Evolutionary conservation across 2,329 filamentous ascomycete species (phyloP), one percentile per base, ranked within the genome.

Genomic region (Fusarium continuum): DNA sequence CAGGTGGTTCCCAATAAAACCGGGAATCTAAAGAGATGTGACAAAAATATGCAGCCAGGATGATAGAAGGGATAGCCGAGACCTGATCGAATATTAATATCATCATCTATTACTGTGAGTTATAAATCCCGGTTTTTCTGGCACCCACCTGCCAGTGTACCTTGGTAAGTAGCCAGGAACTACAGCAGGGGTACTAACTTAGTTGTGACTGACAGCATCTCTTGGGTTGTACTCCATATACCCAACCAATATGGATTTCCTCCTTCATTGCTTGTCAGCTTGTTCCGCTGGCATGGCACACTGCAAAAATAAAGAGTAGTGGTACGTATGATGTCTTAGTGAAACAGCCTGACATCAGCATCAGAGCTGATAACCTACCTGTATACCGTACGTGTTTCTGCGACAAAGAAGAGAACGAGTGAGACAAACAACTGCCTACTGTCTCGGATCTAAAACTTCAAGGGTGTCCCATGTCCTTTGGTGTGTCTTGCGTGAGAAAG

Each of bases 401-500:
- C 16, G 19, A 19, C 14, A 43, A 49, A 47, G n/a, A n/a, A n/a
- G n/a, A n/a, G n/a, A n/a, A n/a, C n/a, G n/a, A 29, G 47, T 28
- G 32, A 52, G 20, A 45, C 31, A 31, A 35, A 16, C 9, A 34
- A 38, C 28, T 43, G 25, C 26, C 22, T 45, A 25, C 20, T 40
- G 34, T 41, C 28, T 50, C 46, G 29, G 20, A 35, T 19, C 22
- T 14, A 17, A 38, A 49, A 16, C 8, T 48, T 25, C 51, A 47
- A 55, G 51, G 53, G 35, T 60, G 34, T 50, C 23, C 55, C 64
- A 59, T 65, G 47, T 49, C 34, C 23, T 43, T 20, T n/a, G 39
- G 25, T 51, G 50, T 68, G 67, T 64, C 55, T 59, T 55, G 67
- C 61, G 62, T 66, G 36, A 46, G 28, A 45, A 29, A 54, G 56